phyloP scores from a whole-genome alignment of 768 basidiomycete species.

The Russula brevipes region DNA sequence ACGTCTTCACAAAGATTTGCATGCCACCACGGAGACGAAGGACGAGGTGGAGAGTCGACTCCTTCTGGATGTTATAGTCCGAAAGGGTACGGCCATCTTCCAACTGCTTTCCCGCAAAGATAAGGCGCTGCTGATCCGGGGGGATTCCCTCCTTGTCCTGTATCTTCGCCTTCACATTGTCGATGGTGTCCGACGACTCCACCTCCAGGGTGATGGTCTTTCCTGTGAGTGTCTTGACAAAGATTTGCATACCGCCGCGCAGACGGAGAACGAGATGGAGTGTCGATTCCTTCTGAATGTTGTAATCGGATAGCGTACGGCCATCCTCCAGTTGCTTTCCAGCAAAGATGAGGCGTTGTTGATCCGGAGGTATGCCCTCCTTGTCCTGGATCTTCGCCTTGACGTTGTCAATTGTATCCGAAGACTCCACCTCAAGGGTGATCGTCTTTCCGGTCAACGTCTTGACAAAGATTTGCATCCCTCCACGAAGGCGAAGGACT shows the following conservation, averaged over 20 bases:
- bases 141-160: conserved; percentile 90
- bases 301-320: conserved; percentile 82
- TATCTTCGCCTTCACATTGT: conserved; percentile 88
- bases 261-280: conserved; percentile 87
- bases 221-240: conserved; percentile 77
- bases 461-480: conserved; percentile 87
- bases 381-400: conserved; percentile 85
- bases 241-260: conserved; percentile 87
- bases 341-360: conserved; percentile 93
- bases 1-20: conserved; percentile 87
- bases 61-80: conserved; percentile 90
- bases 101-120: conserved; percentile 90
- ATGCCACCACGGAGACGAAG: conserved; percentile 85
- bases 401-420: conserved; percentile 71
- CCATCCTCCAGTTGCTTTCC: conserved; percentile 96
- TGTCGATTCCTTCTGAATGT: conserved; percentile 94
- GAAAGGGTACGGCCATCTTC: conserved; percentile 88
- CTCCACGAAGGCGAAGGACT: conserved; percentile 40
- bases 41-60: conserved; percentile 77
- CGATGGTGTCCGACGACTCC: conserved; percentile 81
- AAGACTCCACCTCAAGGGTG: conserved; percentile 80
- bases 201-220: conserved; percentile 93
- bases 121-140: conserved; percentile 85
- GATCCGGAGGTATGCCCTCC: conserved; percentile 84
- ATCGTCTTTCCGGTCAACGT: conserved; percentile 88